Evolutionary conservation across 371 early-diverging fungal species (phyloP), one percentile per base, ranked within the genome.

Genomic region (Sporodiniella umbellata): DNA sequence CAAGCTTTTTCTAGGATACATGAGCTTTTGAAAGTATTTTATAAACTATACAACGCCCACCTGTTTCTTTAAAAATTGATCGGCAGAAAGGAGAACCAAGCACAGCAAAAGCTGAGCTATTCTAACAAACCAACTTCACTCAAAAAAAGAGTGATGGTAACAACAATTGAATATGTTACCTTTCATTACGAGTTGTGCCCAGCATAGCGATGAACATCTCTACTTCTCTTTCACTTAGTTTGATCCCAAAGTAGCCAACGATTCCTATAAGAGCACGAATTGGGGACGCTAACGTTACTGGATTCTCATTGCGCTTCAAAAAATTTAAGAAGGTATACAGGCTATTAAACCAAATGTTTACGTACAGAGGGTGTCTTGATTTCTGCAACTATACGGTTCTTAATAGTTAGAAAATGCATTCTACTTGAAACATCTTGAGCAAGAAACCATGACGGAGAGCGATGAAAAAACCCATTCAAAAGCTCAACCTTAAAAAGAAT

Each of bases 401-500:
- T 75, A 51, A 75, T 70, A 15, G 51, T 56, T 11, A 55, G 43
- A 48, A 72, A 63, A 30, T 60, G 53, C 8, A 56, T 53, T n/a
- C 58, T 52, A 48, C 66, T 67, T 33, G 48, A 63, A 0, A 59
- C 52, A 0, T 67, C 59, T 22, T 75, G 75, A 11, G 65, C 68
- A 5, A 65, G 35, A 38, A 69, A 71, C 75, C 75, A 75, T 2
- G 61, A 52, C 8, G 72, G 66, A n/a, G 54, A 47, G 0, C 49
- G 52, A 19, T 49, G 38, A 47, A 75, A 71, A 2, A 71, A 43
- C 3, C 71, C 63, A 26, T 71, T 75, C 21, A 75, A 43, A 39
- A 68, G 68, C 2, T 64, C 61, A 18, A 66, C 54, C 67, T 73
- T n/a, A n/a, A n/a, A n/a, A n/a, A n/a, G n/a, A n/a, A n/a, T n/a